Conservation (phyloP, 805 yeast species). For the Clavispora vitiphila region DNA sequence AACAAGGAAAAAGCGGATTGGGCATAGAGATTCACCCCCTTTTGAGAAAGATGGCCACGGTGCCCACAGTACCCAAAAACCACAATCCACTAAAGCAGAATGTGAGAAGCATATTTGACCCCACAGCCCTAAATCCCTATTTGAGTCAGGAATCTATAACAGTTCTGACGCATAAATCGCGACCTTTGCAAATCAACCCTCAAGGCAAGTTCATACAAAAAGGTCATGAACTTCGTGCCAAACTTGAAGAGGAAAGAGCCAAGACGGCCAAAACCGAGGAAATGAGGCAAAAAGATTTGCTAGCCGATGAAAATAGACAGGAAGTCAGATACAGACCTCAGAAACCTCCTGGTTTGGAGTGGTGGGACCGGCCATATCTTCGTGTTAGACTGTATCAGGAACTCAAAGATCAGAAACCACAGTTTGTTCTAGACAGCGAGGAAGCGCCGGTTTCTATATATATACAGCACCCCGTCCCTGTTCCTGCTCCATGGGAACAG, state of each 20-base stretch:
- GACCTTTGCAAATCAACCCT: constrained; percentile 49
- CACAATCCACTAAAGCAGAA: constrained; percentile 29
- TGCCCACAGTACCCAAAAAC: constrained; percentile 22
- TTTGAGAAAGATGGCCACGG: constrained; percentile 21
- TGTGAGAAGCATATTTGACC: constrained; percentile 26
- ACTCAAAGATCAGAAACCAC: constrained; percentile 19
- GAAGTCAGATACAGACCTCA: constrained; percentile 50
- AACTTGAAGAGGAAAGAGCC: constrained; percentile 27
- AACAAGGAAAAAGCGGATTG: constrained; percentile 22
- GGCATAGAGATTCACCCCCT: constrained; percentile 36
- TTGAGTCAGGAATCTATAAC: constrained; percentile 21
- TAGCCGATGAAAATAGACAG: constrained; percentile 48
- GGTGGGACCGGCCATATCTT: constrained; percentile 81
- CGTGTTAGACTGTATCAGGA: constrained; percentile 32
- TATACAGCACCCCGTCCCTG: constrained; percentile 77
- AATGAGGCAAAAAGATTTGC: constrained; percentile 35
- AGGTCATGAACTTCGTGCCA: constrained; percentile 49
- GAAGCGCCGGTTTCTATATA: constrained; percentile 56
- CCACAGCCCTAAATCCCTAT: constrained; percentile 34
- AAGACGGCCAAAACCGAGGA: constrained; percentile 20
- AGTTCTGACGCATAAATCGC: constrained; percentile 8
- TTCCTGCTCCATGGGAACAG: constrained; percentile 54
- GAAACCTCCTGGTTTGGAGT: constrained; percentile 64
- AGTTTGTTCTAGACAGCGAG: constrained; percentile 32
- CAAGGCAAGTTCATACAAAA: constrained; percentile 59